Evolutionary conservation across 1,284 basidiomycete genomes (phyloP), one percentile per base, ranked within the genome.

Genomic region (Stygiomarasmius scandens): DNA sequence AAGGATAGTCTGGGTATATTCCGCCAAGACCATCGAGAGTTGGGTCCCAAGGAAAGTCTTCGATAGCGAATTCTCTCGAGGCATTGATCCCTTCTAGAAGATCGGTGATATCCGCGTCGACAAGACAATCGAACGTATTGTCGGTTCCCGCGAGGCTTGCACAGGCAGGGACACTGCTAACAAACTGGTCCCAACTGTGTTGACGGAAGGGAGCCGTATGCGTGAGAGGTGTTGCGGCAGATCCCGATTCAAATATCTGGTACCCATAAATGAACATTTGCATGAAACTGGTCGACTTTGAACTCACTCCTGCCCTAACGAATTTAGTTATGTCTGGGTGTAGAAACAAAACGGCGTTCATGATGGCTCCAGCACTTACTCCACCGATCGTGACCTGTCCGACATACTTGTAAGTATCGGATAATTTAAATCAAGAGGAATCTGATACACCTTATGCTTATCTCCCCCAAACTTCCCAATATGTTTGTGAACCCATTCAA

Each of bases 321-420:
- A 79, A 66, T 45, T 64, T 68, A 19, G 70, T 63, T 20, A 82
- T 56, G 14, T 66, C 65, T 0, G 77, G 71, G 58, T 80, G 75
- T 32, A 83, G 68, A 61, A 75, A 78, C 4, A 77, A 68, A 27
- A 74, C 64, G 0, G 75, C 68, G 11, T 73, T 74, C 61, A 78
- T 77, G 11, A 80, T 74, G 0, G 80, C 67, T 2, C 82, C 83
- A 5, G 82, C 82, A 60, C 81, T 83, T 62, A 82, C 71, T 2
- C 82, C 83, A 58, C 81, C 79, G 2, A 81, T 65, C 0, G 82
- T 84, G 23, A 84, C 78, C 75, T 80, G 60, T 12, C 16, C 3
- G 51, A 25, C 32, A 19, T n/a, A n/a, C n/a, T n/a, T n/a, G 25
- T 2, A 5, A 4, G 23, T 16, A 34, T 32, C 6, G 29, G 16